Percentiles rank a stretch among this genome's conserved stretches.
Conservation (phyloP, 2,329 filamentous ascomycete species). For the Aspergillus floridensis region DNA sequence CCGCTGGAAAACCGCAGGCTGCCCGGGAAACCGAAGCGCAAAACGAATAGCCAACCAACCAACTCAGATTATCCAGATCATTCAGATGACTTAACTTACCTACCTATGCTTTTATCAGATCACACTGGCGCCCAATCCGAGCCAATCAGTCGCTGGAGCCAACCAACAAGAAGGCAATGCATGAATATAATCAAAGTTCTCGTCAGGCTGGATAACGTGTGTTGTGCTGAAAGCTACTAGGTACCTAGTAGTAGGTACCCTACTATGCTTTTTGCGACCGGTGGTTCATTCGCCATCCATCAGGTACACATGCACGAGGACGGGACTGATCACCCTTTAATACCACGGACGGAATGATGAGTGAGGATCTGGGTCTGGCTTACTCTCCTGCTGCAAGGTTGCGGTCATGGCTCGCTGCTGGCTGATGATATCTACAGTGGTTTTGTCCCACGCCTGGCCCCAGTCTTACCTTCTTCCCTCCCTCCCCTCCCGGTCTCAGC, state of each 20-base stretch:
- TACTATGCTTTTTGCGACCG: not conserved
- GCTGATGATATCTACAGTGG: constrained; percentile 5
- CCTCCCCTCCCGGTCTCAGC: not conserved
- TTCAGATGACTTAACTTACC: not conserved
- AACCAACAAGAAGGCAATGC: not conserved
- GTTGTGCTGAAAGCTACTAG: too few species aligned
- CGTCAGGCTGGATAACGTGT: not conserved
- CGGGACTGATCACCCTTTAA: not conserved
- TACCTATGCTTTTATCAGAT: not conserved
- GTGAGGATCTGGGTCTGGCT: not conserved
- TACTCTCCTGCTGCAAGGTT: constrained; percentile 1
- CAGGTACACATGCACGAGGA: not conserved
- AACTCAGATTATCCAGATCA: not conserved
- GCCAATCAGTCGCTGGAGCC: not conserved
- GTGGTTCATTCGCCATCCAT: not conserved
- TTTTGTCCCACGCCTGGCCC: not conserved
- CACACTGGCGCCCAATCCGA: constrained; percentile 2
- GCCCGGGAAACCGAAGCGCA: constrained; percentile 6
- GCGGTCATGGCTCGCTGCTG: constrained; percentile 1
- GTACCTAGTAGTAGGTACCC: too few species aligned
- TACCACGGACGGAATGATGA: not conserved
- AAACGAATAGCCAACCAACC: not conserved
- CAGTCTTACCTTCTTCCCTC: not conserved
- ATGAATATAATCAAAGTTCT: not conserved
- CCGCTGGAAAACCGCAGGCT: not conserved